Evolutionary conservation across 2,329 filamentous ascomycete species (phyloP).

Genomic region (Intubia oerlemansii): DNA sequence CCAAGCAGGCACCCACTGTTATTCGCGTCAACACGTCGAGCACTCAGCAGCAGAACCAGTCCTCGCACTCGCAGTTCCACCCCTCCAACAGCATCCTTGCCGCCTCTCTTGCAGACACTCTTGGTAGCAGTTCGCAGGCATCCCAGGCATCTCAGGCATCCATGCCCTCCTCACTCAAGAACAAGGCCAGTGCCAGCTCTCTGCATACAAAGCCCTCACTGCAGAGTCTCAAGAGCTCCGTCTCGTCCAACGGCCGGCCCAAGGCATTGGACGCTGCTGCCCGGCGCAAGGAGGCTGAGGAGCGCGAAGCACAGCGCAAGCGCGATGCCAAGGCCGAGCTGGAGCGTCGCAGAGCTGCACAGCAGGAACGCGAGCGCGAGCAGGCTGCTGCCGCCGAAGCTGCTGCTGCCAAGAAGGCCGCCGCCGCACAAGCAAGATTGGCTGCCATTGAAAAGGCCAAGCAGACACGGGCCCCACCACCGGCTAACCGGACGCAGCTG

Average conservation of each 20-base stretch:
- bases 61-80: constrained; percentile 25
- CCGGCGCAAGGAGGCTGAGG: constrained; percentile 69
- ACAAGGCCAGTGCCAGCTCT: constrained; percentile 47
- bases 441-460: constrained; percentile 43
- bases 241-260: constrained; percentile 39
- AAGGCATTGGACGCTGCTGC: constrained; percentile 57
- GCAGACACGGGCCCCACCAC: constrained; percentile 39
- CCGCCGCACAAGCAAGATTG: constrained; percentile 38
- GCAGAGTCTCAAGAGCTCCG: constrained; percentile 42
- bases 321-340: constrained; percentile 63
- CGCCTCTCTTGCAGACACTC: constrained; percentile 35
- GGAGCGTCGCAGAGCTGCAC: constrained; percentile 51
- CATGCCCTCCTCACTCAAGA: too few relatives aligned
- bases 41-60: constrained; percentile 24
- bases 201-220: constrained; percentile 34
- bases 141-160: too few relatives aligned
- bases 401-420: too few relatives aligned
- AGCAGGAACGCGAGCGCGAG: constrained; percentile 37
- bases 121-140: too few relatives aligned
- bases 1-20: constrained; percentile 49
- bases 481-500: constrained; percentile 29
- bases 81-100: constrained; percentile 35
- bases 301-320: constrained; percentile 57
- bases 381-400: too few relatives aligned
- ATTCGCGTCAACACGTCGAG: constrained; percentile 46